These are phyloP conservation scores for Podospora didyma DNA, from an alignment of 495 filamentous ascomycete species.

Conservation along the genomic window DNA sequence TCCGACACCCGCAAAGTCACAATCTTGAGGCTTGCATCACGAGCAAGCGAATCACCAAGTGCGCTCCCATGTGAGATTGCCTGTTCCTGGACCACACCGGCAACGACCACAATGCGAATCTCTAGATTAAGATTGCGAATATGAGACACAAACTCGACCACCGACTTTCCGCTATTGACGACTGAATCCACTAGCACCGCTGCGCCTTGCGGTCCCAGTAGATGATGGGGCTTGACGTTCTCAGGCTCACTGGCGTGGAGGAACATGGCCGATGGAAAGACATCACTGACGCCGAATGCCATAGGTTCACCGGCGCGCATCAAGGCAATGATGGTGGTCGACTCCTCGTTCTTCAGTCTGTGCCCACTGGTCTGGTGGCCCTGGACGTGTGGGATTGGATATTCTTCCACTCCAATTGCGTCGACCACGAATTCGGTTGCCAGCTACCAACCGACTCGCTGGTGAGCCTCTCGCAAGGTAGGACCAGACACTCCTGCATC, in stretches of 20 bases:
- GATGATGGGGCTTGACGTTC: conserved; percentile 43
- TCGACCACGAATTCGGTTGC: conserved; percentile 45
- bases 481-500: conserved; percentile 46
- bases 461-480: conserved; percentile 48
- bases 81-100: conserved; percentile 51
- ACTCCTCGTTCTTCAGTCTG: conserved; percentile 45
- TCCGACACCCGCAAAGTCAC: conserved; percentile 52
- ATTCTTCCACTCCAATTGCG: conserved; percentile 51
- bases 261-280: conserved; percentile 52
- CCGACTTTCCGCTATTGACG: conserved; percentile 53
- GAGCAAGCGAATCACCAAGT: conserved; percentile 24
- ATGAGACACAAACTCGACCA: conserved; percentile 50
- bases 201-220: conserved; percentile 36
- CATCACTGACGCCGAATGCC: conserved; percentile 59
- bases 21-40: conserved; percentile 30
- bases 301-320: conserved; percentile 68
- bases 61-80: conserved; percentile 24
- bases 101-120: conserved; percentile 53
- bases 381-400: conserved; percentile 52
- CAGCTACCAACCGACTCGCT: conserved; percentile 50
- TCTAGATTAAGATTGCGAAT: conserved; percentile 37
- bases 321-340: conserved; percentile 55
- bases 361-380: conserved; percentile 47
- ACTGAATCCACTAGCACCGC: conserved; percentile 61
- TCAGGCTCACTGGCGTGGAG: conserved; percentile 47